Percentiles rank a stretch among this genome's conserved stretches.
phyloP scores from a whole-genome alignment of 139 green algal species.

The Nannochloris sp. region DNA sequence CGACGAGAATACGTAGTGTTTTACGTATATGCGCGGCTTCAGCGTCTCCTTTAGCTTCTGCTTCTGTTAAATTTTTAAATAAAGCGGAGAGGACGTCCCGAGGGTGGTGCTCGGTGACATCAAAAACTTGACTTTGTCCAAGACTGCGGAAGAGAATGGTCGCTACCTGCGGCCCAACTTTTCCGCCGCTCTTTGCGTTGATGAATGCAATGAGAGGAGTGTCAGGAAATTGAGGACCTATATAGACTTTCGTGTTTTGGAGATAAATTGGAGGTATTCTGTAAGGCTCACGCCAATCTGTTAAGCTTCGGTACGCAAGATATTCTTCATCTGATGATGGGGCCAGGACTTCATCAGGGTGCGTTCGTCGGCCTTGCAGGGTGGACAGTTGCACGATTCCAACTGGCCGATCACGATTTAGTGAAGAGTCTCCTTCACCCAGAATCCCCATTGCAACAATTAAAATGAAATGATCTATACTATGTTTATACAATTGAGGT shows the following conservation, averaged over 20 bases:
- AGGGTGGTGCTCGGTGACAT: conserved; percentile 57
- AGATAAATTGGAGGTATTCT: conserved; percentile 42
- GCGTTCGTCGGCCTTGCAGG: background rate
- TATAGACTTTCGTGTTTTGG: conserved; percentile 22
- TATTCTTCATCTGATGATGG: conserved; percentile 32
- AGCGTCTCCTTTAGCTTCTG: conserved; percentile 27
- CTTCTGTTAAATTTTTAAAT: conserved; percentile 52
- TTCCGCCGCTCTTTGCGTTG: conserved; percentile 69
- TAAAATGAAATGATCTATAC: no score
- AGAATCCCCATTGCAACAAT: no score
- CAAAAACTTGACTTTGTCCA: conserved; percentile 67
- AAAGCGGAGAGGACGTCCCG: conserved; percentile 62
- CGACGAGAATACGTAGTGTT: conserved; percentile 65
- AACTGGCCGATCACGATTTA: no score
- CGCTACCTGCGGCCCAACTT: conserved; percentile 51
- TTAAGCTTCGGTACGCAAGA: conserved; percentile 32
- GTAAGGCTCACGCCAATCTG: conserved; percentile 59
- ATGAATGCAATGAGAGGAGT: conserved; percentile 79
- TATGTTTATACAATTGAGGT: no score
- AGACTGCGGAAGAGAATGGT: conserved; percentile 49
- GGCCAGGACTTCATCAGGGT: background rate
- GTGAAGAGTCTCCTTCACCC: no score
- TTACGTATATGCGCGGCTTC: conserved; percentile 32
- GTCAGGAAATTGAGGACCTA: conserved; percentile 21
- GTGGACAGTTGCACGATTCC: no score